Percentiles rank a stretch among this genome's conserved stretches.
phyloP scores from a whole-genome alignment of 768 basidiomycete species.

The Tylopilus cervinicoccineus region DNA sequence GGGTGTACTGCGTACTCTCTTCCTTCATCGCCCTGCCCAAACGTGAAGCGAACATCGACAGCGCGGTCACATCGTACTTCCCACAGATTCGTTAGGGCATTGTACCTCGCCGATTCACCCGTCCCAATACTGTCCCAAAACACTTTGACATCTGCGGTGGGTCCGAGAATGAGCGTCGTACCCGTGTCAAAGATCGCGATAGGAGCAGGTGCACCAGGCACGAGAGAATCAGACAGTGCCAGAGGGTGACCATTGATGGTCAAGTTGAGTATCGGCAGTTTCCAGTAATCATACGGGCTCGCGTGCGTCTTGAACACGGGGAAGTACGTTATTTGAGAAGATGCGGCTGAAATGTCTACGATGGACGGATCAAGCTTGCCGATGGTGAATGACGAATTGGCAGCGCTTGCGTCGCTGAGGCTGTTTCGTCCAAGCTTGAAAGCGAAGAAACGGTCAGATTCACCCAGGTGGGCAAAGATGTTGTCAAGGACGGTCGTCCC shows the following conservation, averaged over 20 bases:
- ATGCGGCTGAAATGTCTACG: conserved; percentile 23
- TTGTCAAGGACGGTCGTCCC: conserved; percentile 48
- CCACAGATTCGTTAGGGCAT: conserved; percentile 38
- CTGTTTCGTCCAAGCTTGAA: conserved; percentile 42
- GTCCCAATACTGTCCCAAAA: conserved; percentile 48
- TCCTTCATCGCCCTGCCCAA: conserved; percentile 35
- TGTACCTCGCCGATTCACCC: conserved; percentile 36
- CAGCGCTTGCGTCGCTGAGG: conserved; percentile 11
- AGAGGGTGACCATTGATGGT: conserved; percentile 42
- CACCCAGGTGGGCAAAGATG: conserved; percentile 40
- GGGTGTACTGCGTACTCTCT: conserved; percentile 47
- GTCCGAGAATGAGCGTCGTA: conserved; percentile 54
- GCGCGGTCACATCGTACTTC: conserved; percentile 47
- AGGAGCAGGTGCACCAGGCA: conserved; percentile 36
- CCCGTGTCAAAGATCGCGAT: conserved; percentile 65
- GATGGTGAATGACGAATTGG: conserved; percentile 47
- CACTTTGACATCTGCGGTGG: conserved; percentile 45
- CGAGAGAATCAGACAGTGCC: conserved; percentile 41
- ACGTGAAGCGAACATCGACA: conserved; percentile 42
- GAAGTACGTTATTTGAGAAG: conserved; percentile 32
- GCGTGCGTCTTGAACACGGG: conserved; percentile 37
- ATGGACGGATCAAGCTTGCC: conserved; percentile 42
- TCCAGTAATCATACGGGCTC: conserved; percentile 53
- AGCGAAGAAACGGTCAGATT: conserved; percentile 44
- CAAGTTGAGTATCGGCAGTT: conserved; percentile 44